These are phyloP conservation scores for Triticum turgidum DNA, from an alignment of 176 grass and related monocot genomes.

Conservation along the genomic window DNA sequence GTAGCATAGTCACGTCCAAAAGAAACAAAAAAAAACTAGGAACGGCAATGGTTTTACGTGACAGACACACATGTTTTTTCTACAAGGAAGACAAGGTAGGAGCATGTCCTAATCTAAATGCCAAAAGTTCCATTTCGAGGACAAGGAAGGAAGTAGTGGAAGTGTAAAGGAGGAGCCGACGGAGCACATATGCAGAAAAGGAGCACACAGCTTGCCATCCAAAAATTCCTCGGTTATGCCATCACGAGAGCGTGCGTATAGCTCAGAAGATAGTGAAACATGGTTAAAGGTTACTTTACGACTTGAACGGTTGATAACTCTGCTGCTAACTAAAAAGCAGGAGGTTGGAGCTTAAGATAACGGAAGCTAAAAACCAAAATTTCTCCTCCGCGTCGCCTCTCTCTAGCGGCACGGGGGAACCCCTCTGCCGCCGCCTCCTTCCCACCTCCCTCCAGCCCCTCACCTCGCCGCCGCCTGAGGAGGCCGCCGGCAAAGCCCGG, in stretches of 20 bases:
- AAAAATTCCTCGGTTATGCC: not conserved
- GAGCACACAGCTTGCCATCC: slow-evolving; percentile 8
- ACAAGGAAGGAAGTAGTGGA: not conserved
- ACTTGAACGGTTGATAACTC: slow-evolving; percentile 7
- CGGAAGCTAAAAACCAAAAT: not conserved
- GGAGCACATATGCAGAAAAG: slow-evolving; percentile 1
- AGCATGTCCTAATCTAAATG: slow-evolving; percentile 2
- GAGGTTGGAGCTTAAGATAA: slow-evolving; percentile 7
- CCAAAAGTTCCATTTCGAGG: slow-evolving; percentile 3
- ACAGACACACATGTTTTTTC: not conserved
- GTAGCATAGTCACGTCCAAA: too few relatives aligned
- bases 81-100: slow-evolving; percentile 3
- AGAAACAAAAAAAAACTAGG: too few relatives aligned
- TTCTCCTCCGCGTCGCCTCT: too few relatives aligned
- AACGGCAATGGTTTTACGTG: too few relatives aligned
- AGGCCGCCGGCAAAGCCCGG: too few relatives aligned
- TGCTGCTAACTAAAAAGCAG: not conserved
- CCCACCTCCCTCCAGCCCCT: too few relatives aligned
- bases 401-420: too few relatives aligned
- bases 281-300: slow-evolving; percentile 27
- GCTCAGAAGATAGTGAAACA: not conserved
- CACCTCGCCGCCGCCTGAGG: too few relatives aligned
- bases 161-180: slow-evolving; percentile 13
- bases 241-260: not conserved
- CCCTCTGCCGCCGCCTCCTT: too few relatives aligned